phyloP scores from a whole-genome alignment of 768 basidiomycete genomes.

The Tylopilus plumbeoviolaceoides region DNA sequence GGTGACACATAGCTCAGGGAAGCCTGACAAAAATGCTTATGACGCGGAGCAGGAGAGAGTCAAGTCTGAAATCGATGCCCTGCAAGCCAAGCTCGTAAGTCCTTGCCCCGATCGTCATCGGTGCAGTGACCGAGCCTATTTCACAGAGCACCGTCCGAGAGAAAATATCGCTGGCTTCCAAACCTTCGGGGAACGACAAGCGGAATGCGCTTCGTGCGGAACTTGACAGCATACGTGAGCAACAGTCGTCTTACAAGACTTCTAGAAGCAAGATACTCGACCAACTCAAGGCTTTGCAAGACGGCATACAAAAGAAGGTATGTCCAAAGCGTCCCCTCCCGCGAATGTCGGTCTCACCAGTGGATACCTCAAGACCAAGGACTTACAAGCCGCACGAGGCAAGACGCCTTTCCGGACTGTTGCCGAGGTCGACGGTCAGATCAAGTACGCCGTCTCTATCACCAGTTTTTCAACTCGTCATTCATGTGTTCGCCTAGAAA shows the following conservation, averaged over 20 bases:
- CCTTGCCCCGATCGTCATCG: not conserved
- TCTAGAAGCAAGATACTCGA: constrained; percentile 69
- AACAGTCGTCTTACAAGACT: constrained; percentile 75
- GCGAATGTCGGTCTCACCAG: not conserved
- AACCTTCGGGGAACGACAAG: constrained; percentile 65
- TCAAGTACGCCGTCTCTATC: constrained; percentile 54
- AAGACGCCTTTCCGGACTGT: constrained; percentile 80
- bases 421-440: constrained; percentile 81
- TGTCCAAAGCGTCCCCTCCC: not conserved
- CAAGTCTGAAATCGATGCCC: constrained; percentile 76
- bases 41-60: constrained; percentile 82
- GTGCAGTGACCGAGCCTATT: not conserved
- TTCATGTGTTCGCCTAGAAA: constrained; percentile 42
- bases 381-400: constrained; percentile 73
- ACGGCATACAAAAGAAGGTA: constrained; percentile 80
- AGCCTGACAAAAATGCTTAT: constrained; percentile 82
- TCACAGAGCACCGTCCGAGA: constrained; percentile 64
- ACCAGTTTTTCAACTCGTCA: not conserved
- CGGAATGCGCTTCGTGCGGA: constrained; percentile 71
- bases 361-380: constrained; percentile 61
- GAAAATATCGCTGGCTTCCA: constrained; percentile 64
- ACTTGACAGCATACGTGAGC: constrained; percentile 70
- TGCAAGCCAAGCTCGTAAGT: constrained; percentile 80
- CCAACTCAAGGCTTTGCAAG: constrained; percentile 76
- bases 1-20: constrained; percentile 39